Evolutionary conservation across 1,284 basidiomycete genomes (phyloP).

Genomic region (Leccinum solheimii): DNA sequence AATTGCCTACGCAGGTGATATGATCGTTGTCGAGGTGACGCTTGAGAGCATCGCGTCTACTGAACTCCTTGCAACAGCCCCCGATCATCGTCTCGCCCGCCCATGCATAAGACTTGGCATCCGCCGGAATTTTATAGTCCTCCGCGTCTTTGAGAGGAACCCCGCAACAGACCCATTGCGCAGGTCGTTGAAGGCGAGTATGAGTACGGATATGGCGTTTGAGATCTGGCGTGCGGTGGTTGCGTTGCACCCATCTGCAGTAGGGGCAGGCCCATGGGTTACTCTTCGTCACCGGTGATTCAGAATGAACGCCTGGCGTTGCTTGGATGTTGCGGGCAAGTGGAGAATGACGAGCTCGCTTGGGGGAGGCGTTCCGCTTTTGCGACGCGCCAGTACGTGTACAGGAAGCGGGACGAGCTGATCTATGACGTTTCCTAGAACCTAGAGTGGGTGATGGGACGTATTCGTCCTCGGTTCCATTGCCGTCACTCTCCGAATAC

Average conservation of each 20-base stretch:
- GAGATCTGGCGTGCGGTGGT: slow-evolving; percentile 51
- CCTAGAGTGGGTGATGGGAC: slow-evolving; percentile 29
- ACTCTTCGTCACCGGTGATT: slow-evolving; percentile 20
- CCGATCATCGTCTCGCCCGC: slow-evolving; percentile 42
- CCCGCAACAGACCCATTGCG: slow-evolving; percentile 41
- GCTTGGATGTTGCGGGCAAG: slow-evolving; percentile 44
- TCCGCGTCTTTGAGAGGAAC: slow-evolving; percentile 39
- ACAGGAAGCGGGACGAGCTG: slow-evolving; percentile 2
- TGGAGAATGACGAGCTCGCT: slow-evolving; percentile 35
- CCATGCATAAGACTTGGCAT: slow-evolving; percentile 35
- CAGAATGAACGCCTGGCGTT: slow-evolving; percentile 12
- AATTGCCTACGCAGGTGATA: slow-evolving; percentile 41
- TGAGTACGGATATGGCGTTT: slow-evolving; percentile 55
- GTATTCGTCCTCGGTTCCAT: slow-evolving; percentile 35
- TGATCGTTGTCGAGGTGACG: slow-evolving; percentile 52
- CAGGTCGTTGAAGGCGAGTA: slow-evolving; percentile 34
- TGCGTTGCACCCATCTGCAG: slow-evolving; percentile 37
- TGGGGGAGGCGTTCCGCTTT: slow-evolving; percentile 19
- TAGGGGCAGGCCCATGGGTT: slow-evolving; percentile 36
- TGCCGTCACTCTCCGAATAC: slow-evolving; percentile 30
- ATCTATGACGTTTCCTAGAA: slow-evolving; percentile 28
- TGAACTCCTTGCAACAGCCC: slow-evolving; percentile 53
- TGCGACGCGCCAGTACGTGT: slow-evolving; percentile 3
- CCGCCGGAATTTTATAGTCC: slow-evolving; percentile 28
- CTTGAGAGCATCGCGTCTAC: slow-evolving; percentile 55